A percentile compares a stretch with the other conserved stretches of the same genome.
These are phyloP conservation scores for Colletotrichum sidae DNA, from an alignment of 2,329 filamentous ascomycete genomes.

Conservation along the genomic window DNA sequence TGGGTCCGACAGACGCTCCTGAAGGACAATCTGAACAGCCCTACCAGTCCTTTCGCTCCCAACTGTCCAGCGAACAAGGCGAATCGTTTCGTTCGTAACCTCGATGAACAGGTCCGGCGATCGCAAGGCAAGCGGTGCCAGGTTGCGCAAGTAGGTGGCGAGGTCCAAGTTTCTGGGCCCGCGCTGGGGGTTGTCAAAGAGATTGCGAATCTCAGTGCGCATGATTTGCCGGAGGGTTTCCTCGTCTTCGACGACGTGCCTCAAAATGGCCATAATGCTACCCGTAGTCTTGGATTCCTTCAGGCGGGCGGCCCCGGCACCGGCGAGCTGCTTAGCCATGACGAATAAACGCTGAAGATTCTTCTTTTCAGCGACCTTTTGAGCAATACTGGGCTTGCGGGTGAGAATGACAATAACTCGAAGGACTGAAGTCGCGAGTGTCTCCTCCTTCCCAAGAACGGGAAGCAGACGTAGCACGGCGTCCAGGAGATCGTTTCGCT, in stretches of 20 bases:
- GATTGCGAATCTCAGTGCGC: constrained; percentile 85
- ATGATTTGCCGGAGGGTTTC: constrained; percentile 92
- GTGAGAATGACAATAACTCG: constrained; percentile 91
- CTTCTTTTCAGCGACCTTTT: constrained; percentile 83
- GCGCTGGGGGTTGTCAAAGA: constrained; percentile 71
- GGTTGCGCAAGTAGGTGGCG: constrained; percentile 77
- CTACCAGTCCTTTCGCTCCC: constrained; percentile 49
- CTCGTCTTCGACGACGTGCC: constrained; percentile 95
- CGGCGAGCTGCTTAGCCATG: constrained; percentile 93
- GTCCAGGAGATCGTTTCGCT: constrained; percentile 79
- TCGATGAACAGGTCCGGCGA: constrained; percentile 89
- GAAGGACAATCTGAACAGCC: constrained; percentile 54
- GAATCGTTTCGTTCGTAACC: constrained; percentile 85
- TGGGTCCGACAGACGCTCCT: constrained; percentile 47
- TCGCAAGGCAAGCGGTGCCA: constrained; percentile 84
- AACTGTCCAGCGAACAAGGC: constrained; percentile 71
- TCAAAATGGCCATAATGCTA: constrained; percentile 85
- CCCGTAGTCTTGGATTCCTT: constrained; percentile 63
- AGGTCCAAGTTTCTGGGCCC: constrained; percentile 74
- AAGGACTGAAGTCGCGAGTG: constrained; percentile 83
- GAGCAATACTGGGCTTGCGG: constrained; percentile 79
- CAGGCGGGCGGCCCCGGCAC: constrained; percentile 80
- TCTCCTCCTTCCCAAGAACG: constrained; percentile 87
- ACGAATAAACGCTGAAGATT: constrained; percentile 92
- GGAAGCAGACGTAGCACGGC: constrained; percentile 86